A percentile compares a stretch with the other conserved stretches of the same genome.
These are phyloP conservation scores for Tilletia indica DNA, from an alignment of 1,284 basidiomycete species.

Conservation along the genomic window DNA sequence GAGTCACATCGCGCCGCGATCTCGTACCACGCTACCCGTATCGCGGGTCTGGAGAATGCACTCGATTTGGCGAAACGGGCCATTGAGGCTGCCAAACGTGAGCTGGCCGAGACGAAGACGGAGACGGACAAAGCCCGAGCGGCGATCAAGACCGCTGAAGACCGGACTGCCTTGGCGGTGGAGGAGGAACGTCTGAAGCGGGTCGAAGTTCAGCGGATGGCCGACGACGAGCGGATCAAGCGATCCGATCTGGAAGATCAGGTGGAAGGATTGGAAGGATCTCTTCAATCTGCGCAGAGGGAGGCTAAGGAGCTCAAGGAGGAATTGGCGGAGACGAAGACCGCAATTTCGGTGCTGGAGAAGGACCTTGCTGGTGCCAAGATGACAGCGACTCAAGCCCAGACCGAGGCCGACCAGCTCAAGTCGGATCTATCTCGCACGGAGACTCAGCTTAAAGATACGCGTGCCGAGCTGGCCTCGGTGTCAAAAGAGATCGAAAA, in stretches of 20 bases:
- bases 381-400: neutral
- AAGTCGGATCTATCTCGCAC: neutral
- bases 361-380: conserved; percentile 12
- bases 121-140: neutral
- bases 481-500: neutral
- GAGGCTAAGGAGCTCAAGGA: neutral
- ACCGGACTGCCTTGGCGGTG: neutral
- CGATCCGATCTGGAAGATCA: conserved; percentile 4
- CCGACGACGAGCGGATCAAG: conserved; percentile 9
- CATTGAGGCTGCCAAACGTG: neutral
- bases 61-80: neutral
- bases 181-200: conserved; percentile 7
- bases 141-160: neutral
- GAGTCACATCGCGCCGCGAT: conserved; percentile 12
- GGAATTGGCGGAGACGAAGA: neutral
- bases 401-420: neutral
- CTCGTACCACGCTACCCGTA: neutral
- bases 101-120: neutral
- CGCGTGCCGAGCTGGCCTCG: neutral
- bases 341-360: neutral
- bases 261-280: neutral
- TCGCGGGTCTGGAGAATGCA: neutral
- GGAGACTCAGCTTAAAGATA: neutral
- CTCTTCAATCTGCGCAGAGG: neutral
- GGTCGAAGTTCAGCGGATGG: neutral